Conservation (phyloP, 768 basidiomycete species). For the Hemileccinum rubropunctum region DNA sequence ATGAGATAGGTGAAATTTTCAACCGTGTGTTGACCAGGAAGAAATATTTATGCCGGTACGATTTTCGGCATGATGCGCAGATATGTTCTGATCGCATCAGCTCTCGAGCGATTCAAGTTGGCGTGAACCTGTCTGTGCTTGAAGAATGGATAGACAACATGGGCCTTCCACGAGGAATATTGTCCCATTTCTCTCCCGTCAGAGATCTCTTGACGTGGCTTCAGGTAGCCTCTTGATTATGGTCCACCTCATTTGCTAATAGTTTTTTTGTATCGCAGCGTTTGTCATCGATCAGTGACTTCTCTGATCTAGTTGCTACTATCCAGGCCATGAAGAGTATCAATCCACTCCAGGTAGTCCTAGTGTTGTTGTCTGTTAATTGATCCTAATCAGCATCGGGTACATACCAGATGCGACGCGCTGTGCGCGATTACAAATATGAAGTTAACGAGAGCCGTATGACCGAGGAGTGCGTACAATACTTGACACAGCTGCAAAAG, state of each 20-base stretch:
- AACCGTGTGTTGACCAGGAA: conserved; percentile 87
- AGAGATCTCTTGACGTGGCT: conserved; percentile 84
- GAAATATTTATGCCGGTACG: conserved; percentile 89
- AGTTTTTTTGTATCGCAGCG: conserved; percentile 44
- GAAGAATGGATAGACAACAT: conserved; percentile 91
- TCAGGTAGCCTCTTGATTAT: conserved; percentile 48
- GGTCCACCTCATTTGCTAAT: conserved; percentile 1
- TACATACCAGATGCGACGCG: conserved; percentile 74
- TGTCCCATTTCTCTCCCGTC: conserved; percentile 79
- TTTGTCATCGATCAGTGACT: conserved; percentile 83
- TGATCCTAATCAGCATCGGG: background rate
- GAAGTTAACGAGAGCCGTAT: conserved; percentile 91
- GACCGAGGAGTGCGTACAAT: conserved; percentile 94
- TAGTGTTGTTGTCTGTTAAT: background rate
- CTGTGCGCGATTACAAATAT: conserved; percentile 89
- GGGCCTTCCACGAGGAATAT: conserved; percentile 76
- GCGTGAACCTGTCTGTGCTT: conserved; percentile 77
- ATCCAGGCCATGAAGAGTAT: conserved; percentile 84
- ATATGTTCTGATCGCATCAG: conserved; percentile 27
- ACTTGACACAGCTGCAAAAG: conserved; percentile 91
- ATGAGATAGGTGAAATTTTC: conserved; percentile 68
- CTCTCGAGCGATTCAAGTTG: conserved; percentile 86
- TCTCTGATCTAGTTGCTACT: conserved; percentile 83
- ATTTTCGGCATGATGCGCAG: background rate
- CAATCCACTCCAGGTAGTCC: conserved; percentile 83